These are phyloP conservation scores for Poa pratensis DNA, from an alignment of 176 grass and related monocot species.

Conservation along the genomic window DNA sequence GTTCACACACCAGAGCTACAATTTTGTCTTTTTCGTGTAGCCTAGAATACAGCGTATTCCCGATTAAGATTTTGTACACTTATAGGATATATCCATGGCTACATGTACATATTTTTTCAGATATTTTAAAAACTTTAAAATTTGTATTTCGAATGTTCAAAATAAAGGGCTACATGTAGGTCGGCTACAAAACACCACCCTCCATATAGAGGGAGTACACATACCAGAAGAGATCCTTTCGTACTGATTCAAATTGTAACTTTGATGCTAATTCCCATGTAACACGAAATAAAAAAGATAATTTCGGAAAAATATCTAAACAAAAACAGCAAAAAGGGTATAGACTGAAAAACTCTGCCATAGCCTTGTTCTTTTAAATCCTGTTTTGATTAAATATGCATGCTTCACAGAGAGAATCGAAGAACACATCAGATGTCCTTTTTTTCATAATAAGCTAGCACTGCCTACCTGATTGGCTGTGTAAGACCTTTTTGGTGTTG, in stretches of 20 bases:
- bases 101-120: too few relatives aligned
- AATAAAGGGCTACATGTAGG: too few relatives aligned
- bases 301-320: not conserved
- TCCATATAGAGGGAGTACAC: not conserved
- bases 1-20: too few relatives aligned
- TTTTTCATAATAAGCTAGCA: conserved; percentile 15
- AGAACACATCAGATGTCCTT: not conserved
- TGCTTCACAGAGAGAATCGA: not conserved
- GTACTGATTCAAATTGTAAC: not conserved
- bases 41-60: too few relatives aligned
- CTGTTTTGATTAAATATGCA: not conserved
- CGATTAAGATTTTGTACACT: too few relatives aligned
- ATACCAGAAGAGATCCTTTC: not conserved
- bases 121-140: too few relatives aligned
- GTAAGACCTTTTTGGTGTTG: conserved; percentile 66
- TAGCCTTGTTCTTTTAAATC: not conserved
- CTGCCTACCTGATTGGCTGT: conserved; percentile 66
- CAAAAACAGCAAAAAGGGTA: not conserved
- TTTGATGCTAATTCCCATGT: not conserved
- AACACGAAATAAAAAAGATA: not conserved
- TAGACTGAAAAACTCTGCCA: not conserved
- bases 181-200: too few relatives aligned
- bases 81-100: too few relatives aligned
- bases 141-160: too few relatives aligned
- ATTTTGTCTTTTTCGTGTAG: too few relatives aligned